Evolutionary conservation across 768 basidiomycete species (phyloP).

Genomic region (Paxillus ammoniavirescens): DNA sequence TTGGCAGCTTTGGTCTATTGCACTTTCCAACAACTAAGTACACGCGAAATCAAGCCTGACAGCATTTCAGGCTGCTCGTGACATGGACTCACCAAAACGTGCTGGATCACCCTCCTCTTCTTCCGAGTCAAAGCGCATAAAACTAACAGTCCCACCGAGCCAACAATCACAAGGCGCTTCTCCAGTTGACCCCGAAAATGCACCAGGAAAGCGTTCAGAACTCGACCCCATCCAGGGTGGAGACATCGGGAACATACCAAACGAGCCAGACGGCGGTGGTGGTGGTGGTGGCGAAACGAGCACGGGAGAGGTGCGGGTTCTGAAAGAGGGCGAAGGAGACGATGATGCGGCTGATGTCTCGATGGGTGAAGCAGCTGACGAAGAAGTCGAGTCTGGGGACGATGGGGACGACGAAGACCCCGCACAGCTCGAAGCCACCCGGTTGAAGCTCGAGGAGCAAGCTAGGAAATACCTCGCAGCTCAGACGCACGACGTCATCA

Average conservation of each 20-base stretch:
- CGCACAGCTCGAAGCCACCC: conserved; percentile 77
- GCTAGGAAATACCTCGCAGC: conserved; percentile 94
- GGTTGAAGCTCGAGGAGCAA: conserved; percentile 77
- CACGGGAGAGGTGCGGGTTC: conserved; percentile 34
- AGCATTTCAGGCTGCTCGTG: conserved; percentile 21
- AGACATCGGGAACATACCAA: conserved; percentile 73
- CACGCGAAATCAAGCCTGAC: no score
- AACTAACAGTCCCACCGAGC: conserved; percentile 45
- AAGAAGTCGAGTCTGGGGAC: conserved; percentile 74
- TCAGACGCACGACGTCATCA: conserved; percentile 95
- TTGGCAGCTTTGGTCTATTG: no score
- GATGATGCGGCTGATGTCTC: conserved; percentile 75
- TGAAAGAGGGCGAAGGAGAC: conserved; percentile 57
- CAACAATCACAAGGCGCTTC: conserved; percentile 63
- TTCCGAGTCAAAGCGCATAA: conserved; percentile 58
- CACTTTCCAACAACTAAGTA: no score
- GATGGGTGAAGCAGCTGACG: conserved; percentile 77
- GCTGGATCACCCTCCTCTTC: conserved; percentile 54
- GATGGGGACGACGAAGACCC: conserved; percentile 87
- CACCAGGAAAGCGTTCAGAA: conserved; percentile 85
- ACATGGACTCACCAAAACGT: conserved; percentile 68
- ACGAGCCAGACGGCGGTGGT: conserved; percentile 28
- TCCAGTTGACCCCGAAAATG: conserved; percentile 75
- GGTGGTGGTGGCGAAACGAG: conserved; percentile 20
- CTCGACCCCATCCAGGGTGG: conserved; percentile 78